Evolutionary conservation across 176 grass and related monocot genomes (phyloP), one percentile per base, ranked within the genome.

Genomic region (Luzula sylvatica): DNA sequence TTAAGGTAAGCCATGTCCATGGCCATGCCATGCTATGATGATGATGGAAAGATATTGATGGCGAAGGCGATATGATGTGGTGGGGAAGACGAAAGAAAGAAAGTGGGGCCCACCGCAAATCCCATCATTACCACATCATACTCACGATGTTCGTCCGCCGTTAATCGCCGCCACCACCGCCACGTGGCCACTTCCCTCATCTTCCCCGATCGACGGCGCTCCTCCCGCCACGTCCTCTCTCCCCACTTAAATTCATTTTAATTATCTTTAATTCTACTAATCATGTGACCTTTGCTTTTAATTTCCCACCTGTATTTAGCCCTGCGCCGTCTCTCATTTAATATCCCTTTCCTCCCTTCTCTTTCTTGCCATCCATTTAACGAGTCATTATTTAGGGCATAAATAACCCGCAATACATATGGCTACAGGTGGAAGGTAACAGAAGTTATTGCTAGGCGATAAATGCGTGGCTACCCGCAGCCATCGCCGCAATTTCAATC

Each of bases 401-500:
- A 14, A 32, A 0, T 7, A 15, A 50, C 26, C 24, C 60, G 60
- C 43, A 46, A 29, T 6, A 55, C 2, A 4, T 11, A 53, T 15
- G 0, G 1, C 0, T 17, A 26, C 20, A n/a, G 7, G 20, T 5
- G 9, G 3, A n/a, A 7, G 14, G 50, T 26, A 29, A 26, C n/a
- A 7, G 21, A 14, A 0, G 25, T 7, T 17, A 24, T 16, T 27
- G 28, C 27, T 27, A 64, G 39, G 29, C 13, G n/a, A 46, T 21
- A 11, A 43, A 55, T 25, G 17, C 12, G 15, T 38, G 30, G 35
- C 38, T n/a, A n/a, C n/a, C n/a, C 54, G 64, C 55, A 69, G 55
- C 73, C 46, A 68, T 29, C 26, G 73, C 55, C 54, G 65, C 46
- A 35, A 67, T 68, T 76, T 46, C 9, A 6, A 12, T 39, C 23